These are phyloP conservation scores for Aspergillus nomiae DNA, from an alignment of 2,329 filamentous ascomycete genomes.

Conservation along the genomic window DNA sequence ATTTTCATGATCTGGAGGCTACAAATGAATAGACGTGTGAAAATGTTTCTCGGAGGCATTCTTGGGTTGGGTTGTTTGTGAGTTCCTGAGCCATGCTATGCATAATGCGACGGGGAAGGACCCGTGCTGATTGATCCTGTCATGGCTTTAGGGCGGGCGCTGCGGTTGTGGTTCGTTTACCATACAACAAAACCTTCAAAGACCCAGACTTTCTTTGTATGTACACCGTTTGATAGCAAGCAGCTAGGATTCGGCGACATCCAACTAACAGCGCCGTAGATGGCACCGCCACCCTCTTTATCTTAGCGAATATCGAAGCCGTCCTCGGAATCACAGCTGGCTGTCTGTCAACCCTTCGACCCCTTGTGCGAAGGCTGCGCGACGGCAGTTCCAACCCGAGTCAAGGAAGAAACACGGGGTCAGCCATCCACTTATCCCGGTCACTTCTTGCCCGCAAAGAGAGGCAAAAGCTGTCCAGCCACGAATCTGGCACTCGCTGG, in stretches of 20 bases:
- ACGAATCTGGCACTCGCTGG: neutral
- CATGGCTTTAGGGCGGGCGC: neutral
- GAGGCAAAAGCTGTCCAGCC: neutral
- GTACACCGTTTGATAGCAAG: constrained; percentile 20
- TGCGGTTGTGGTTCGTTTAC: constrained; percentile 9
- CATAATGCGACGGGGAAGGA: neutral
- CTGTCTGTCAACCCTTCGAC: constrained; percentile 33
- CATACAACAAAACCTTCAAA: neutral
- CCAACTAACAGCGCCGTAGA: constrained; percentile 23
- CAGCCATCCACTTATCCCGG: neutral
- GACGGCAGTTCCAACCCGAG: neutral
- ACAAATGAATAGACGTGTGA: constrained; percentile 52
- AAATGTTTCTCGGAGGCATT: constrained; percentile 51
- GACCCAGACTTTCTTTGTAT: constrained; percentile 30
- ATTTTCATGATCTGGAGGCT: constrained; percentile 54
- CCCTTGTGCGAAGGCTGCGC: constrained; percentile 33
- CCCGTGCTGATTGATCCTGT: constrained; percentile 25
- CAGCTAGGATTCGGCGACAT: neutral
- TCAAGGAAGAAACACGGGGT: neutral
- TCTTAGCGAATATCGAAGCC: constrained; percentile 19
- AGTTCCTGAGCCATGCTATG: neutral
- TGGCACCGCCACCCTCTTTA: constrained; percentile 21
- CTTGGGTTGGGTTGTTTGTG: constrained; percentile 54
- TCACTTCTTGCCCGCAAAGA: neutral
- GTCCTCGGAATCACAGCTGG: constrained; percentile 29